Percentiles rank a stretch among this genome's conserved stretches.
Evolutionary conservation across 116 monocot species (phyloP).

Genomic region (Posidonia oceanica): DNA sequence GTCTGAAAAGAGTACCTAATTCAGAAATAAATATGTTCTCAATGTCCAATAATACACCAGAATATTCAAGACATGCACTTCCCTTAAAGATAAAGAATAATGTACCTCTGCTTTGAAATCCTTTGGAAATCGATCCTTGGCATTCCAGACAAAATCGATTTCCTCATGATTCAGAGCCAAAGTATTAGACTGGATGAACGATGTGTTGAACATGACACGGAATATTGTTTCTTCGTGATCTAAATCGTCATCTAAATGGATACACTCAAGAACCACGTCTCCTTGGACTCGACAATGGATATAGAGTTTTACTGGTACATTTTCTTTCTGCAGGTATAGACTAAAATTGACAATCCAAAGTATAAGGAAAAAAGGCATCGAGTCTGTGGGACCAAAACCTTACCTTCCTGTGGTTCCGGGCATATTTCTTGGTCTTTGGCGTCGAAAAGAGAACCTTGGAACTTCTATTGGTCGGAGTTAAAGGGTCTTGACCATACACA

Average conservation of each 20-base stretch:
- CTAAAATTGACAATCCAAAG: constrained; percentile 7
- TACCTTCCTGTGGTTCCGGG: constrained; percentile 53
- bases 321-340: constrained; percentile 43
- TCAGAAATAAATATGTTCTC: constrained; percentile 42
- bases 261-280: constrained; percentile 89
- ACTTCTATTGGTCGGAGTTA: constrained; percentile 27
- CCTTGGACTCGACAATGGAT: constrained; percentile 83
- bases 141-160: constrained; percentile 64
- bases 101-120: constrained; percentile 93
- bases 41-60: constrained; percentile 15
- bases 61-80: constrained; percentile 13
- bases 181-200: constrained; percentile 57
- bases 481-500: constrained; percentile 69
- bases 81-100: constrained; percentile 12
- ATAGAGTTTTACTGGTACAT: constrained; percentile 45
- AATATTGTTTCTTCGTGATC: constrained; percentile 60
- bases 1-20: constrained; percentile 98
- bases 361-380: neutral
- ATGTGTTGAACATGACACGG: constrained; percentile 90
- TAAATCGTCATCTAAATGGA: constrained; percentile 50
- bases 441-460: constrained; percentile 67
- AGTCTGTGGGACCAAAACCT: neutral
- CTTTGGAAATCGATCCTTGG: constrained; percentile 48
- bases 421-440: constrained; percentile 53
- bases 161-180: constrained; percentile 61